Evolutionary conservation across 495 filamentous ascomycete genomes (phyloP).

Genomic region (Hyaloscypha hepaticicola): DNA sequence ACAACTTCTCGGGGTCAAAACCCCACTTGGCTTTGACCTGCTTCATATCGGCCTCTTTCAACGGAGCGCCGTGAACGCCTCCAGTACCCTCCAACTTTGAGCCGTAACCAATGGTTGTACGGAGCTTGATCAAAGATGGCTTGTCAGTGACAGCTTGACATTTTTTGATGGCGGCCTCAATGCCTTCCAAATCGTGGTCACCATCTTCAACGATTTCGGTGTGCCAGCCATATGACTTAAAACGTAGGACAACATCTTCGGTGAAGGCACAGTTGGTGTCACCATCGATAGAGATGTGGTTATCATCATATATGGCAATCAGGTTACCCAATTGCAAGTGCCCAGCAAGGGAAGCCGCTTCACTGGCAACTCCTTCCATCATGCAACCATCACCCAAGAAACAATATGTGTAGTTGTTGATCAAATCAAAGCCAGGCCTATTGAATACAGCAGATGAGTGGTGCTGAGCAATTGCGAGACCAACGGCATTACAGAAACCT

Average conservation of each 20-base stretch:
- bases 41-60: constrained; percentile 91
- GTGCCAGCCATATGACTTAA: constrained; percentile 99
- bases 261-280: constrained; percentile 95
- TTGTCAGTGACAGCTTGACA: constrained; percentile 89
- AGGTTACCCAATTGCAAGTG: constrained; percentile 97
- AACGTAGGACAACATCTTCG: constrained; percentile 93
- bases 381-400: constrained; percentile 99
- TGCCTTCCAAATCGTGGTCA: constrained; percentile 83
- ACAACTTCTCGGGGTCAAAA: constrained; percentile 91
- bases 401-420: constrained; percentile 94
- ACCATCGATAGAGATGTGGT: constrained; percentile 94
- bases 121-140: constrained; percentile 95
- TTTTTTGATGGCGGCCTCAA: constrained; percentile 84
- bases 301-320: constrained; percentile 96
- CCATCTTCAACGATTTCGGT: constrained; percentile 81
- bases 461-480: constrained; percentile 93
- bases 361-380: constrained; percentile 95
- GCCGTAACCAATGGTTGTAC: constrained; percentile 96
- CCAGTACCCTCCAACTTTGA: constrained; percentile 91
- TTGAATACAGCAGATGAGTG: constrained; percentile 91
- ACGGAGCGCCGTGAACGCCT: constrained; percentile 91
- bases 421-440: constrained; percentile 88
- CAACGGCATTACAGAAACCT: constrained; percentile 92
- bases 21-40: constrained; percentile 90
- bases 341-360: constrained; percentile 89